These are phyloP conservation scores for Tolypocladium paradoxum DNA, from an alignment of 2,329 filamentous ascomycete genomes.

Conservation along the genomic window DNA sequence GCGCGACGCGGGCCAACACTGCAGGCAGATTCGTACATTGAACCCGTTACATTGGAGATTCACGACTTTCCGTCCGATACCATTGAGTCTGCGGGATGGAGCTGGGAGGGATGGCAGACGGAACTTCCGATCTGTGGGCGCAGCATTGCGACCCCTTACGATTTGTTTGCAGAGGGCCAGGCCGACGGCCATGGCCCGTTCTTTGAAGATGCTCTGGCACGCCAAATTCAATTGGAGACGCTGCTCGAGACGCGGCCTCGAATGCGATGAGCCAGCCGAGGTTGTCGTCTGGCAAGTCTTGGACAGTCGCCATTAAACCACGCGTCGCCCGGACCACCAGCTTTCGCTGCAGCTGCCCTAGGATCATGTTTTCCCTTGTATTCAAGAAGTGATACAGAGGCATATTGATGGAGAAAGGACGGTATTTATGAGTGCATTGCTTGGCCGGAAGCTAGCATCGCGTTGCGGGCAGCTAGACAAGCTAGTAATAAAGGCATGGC, in stretches of 20 bases:
- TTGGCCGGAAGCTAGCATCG: no score
- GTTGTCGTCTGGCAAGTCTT: no score
- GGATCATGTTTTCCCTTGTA: no score
- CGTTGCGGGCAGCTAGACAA: no score
- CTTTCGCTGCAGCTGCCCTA: no score
- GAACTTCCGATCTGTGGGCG: conserved; percentile 31
- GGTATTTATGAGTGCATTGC: no score
- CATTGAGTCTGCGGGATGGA: conserved; percentile 30
- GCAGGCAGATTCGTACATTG: conserved; percentile 22
- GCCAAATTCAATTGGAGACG: conserved; percentile 35
- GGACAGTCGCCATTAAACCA: no score
- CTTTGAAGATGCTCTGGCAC: conserved; percentile 30
- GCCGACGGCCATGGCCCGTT: conserved; percentile 16
- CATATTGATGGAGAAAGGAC: no score
- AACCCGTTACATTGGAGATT: conserved; percentile 35
- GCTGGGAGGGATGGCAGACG: conserved; percentile 35
- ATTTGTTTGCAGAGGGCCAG: conserved; percentile 33
- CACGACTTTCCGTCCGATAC: conserved; percentile 36
- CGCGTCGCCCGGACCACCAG: no score
- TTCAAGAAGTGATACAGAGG: no score
- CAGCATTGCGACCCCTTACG: conserved; percentile 45
- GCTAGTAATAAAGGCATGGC: no score
- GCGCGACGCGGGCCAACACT: conserved; percentile 15
- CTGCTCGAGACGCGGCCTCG: conserved; percentile 12
- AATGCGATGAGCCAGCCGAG: no score